Base-by-base conservation (phyloP, 164 flowering plant species). In the Vitis rotundifolia region DNA sequence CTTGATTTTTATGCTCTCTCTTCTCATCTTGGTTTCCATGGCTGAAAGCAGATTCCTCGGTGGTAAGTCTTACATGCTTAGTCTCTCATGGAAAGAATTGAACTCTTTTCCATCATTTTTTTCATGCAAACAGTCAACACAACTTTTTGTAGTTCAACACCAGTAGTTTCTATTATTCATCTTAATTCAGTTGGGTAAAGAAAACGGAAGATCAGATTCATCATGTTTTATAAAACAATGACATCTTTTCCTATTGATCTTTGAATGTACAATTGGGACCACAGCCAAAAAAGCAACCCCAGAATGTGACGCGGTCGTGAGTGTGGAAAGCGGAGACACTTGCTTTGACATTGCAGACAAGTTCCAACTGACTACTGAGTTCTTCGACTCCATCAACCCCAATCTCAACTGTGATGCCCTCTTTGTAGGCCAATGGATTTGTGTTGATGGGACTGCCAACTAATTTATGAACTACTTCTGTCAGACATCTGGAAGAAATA, bases 401-500 rank as follows among this genome's bases (percentile, higher is more conserved):
- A 81, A 78, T 26, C 63, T 81, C 59, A 70, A 67, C 48, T 79
- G 85, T 61, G 44, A 44, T 13, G 44, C 13, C 1, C 76, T 84
- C 68, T 84, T 84, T 13, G 75, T 78, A 15, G 83, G 83, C 56
- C 78, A 79, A 65, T 83, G 86, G 82, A 11, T 79, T 51, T 76
- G 77, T 52, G 54, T 73, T 48, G 57, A 58, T 16, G 76, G 75
- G 26, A 3, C 44, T 37, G 44, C 2, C 44, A 37, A 37, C 44
- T 37, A 37, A 2, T 2, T 37, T 37, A 2, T 37, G 44, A 22
- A 37, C 44, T 6, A 37, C 44, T 37, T 37, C 44, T 37, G 3
- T 14, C 47, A n/a, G 0, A 29, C 28, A 1, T 61, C 37, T 22
- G 19, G 5, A 26, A 28, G 15, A 2, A 5, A 10, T 8, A 22